Percentiles rank a stretch among this genome's conserved stretches.
phyloP scores from a whole-genome alignment of 2,329 filamentous ascomycete species.

The Aschersonia sp. region DNA sequence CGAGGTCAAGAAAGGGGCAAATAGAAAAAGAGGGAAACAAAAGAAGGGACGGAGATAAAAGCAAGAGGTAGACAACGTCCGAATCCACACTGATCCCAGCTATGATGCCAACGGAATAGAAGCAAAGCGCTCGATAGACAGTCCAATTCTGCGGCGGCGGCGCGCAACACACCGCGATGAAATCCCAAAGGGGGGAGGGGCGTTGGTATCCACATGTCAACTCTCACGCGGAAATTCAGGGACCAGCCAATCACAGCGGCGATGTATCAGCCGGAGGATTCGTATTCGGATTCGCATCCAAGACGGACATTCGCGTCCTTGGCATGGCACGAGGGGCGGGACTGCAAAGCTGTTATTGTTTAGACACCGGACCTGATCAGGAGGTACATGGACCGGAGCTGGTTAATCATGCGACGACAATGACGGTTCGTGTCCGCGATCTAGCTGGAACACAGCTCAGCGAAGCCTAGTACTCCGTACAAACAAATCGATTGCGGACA shows the following conservation, averaged over 20 bases:
- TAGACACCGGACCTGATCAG: too few relatives aligned
- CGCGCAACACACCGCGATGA: not conserved
- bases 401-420: too few relatives aligned
- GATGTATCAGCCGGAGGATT: not conserved
- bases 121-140: not conserved
- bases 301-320: not conserved
- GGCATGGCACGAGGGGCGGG: too few relatives aligned
- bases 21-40: not conserved
- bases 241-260: constrained; percentile 2
- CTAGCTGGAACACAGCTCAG: too few relatives aligned
- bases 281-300: constrained; percentile 4
- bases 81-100: too few relatives aligned
- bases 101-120: too few relatives aligned
- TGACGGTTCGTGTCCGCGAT: too few relatives aligned
- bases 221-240: not conserved
- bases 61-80: not conserved
- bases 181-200: not conserved
- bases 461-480: too few relatives aligned
- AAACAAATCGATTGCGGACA: too few relatives aligned
- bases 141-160: not conserved
- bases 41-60: not conserved
- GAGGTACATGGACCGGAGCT: too few relatives aligned
- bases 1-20: not conserved
- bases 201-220: too few relatives aligned
- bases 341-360: too few relatives aligned